Conservation (phyloP, 2,329 filamentous ascomycete species). For the Fusarium liriodendri region DNA sequence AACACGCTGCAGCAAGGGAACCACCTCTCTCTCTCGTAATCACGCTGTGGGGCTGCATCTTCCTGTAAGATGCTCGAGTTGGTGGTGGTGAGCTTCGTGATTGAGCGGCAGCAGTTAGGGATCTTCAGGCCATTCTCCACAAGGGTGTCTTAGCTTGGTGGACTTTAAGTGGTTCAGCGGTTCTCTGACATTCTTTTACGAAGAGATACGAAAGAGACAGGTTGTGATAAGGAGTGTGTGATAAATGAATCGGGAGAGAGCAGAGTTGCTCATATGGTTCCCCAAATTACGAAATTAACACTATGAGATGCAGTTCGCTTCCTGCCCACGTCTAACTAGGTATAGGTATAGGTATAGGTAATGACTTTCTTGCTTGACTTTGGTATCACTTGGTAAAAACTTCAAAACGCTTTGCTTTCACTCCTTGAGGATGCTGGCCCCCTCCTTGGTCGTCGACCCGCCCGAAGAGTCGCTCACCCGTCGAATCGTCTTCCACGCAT, state of each 20-base stretch:
- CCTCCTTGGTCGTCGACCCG: conserved; percentile 24
- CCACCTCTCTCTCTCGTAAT: conserved; percentile 25
- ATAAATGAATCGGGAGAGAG: background rate
- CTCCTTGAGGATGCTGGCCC: conserved; percentile 13
- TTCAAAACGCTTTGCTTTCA: conserved; percentile 6
- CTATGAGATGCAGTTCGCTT: conserved; percentile 39
- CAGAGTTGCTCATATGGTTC: background rate
- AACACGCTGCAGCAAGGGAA: background rate
- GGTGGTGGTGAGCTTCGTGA: conserved; percentile 15
- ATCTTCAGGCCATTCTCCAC: conserved; percentile 31
- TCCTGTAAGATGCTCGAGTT: conserved; percentile 19
- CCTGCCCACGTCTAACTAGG: conserved; percentile 33
- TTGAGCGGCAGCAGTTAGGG: conserved; percentile 30
- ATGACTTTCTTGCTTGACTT: conserved; percentile 3
- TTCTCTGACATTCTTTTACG: conserved; percentile 21
- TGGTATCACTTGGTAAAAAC: conserved; percentile 27
- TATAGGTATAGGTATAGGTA: background rate
- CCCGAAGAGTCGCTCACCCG: conserved; percentile 41
- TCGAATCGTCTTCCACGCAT: conserved; percentile 40
- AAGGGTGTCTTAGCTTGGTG: conserved; percentile 14
- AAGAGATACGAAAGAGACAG: background rate
- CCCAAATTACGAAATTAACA: conserved; percentile 27
- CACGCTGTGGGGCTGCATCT: conserved; percentile 22
- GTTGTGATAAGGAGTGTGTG: background rate
- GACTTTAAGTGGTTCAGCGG: conserved; percentile 30